Evolutionary conservation across 495 filamentous ascomycete genomes (phyloP), one percentile per base, ranked within the genome.

Genomic region (Sordaria brevicollis): DNA sequence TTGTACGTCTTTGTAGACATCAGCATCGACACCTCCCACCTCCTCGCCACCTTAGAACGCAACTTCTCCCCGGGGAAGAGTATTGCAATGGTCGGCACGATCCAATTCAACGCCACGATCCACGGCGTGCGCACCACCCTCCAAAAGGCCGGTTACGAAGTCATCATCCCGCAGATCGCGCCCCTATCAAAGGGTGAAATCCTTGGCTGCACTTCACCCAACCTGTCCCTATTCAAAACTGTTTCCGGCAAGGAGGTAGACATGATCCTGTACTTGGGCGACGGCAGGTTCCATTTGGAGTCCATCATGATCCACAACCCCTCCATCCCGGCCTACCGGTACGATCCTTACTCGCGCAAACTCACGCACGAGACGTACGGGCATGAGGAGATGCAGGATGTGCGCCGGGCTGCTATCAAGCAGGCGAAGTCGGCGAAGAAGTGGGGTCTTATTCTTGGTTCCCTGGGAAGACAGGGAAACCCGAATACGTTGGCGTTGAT

Each of bases 281-380:
- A 99, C 75, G 95, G 95, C 21, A 87, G 94, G 66, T 99, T 99
- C 84, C 95, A 99, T 74, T 89, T 99, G 35, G 95, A 99, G 78
- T 93, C 90, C 70, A 94, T 94, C 71, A 98, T 99, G 95, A 99
- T 99, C 73, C 93, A 97, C 77, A 98, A 98, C 80, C 95, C 95
- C 0, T 76, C 80, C 7, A 88, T 97, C 15, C 91, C 94, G 3
- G 93, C 96, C 11, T 98, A 97, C 81, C 89, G 96, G 21, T 99
- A 99, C 77, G 95, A 99, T 76, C 95, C 95, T 0, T 99, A 99
- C 81, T 93, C 92, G 36, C 87, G 94, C 34, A 93, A 91, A 49
- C 86, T 99, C 10, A 97, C 96, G 5, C 89, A 89, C 66, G 95
- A 99, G 78, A 88, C 83, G 33, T 99, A 98, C 79, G 89, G 89